Conservation (phyloP, 148 eudicot genomes). For the Vaccinium vitisidaea region DNA sequence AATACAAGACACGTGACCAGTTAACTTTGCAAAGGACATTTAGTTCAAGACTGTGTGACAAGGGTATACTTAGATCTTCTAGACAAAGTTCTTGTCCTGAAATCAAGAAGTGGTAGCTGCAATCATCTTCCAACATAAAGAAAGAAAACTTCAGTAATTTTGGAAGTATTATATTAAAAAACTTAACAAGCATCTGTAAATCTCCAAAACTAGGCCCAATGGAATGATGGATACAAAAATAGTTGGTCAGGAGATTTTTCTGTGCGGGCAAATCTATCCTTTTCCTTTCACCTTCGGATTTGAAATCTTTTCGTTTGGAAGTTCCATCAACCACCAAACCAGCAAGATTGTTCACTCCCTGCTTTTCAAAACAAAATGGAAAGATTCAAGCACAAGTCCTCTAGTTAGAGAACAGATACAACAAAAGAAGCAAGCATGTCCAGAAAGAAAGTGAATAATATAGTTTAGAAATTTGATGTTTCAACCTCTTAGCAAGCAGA, state of each 20-base stretch:
- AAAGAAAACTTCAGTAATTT: background rate
- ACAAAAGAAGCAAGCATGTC: conserved; percentile 6
- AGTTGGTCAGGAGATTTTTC: conserved; percentile 86
- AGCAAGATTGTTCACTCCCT: conserved; percentile 39
- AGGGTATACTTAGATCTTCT: background rate
- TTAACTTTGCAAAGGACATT: background rate
- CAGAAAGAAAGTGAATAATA: background rate
- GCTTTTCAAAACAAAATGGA: conserved; percentile 20
- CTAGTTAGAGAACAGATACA: background rate
- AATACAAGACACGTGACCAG: background rate
- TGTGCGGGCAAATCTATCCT: conserved; percentile 89
- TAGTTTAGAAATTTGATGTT: background rate
- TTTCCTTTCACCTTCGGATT: conserved; percentile 49
- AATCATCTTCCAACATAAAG: background rate
- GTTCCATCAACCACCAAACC: conserved; percentile 31
- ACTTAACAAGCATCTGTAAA: background rate
- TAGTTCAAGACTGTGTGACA: background rate
- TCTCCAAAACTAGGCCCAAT: conserved; percentile 10
- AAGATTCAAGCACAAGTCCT: background rate
- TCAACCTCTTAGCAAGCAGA: background rate
- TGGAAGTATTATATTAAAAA: background rate
- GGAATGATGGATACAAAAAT: conserved; percentile 80
- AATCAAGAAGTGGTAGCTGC: background rate
- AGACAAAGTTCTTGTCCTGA: background rate
- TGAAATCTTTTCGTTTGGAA: conserved; percentile 49